phyloP scores from a whole-genome alignment of 306 rosid genomes.

The Comarum palustre region DNA sequence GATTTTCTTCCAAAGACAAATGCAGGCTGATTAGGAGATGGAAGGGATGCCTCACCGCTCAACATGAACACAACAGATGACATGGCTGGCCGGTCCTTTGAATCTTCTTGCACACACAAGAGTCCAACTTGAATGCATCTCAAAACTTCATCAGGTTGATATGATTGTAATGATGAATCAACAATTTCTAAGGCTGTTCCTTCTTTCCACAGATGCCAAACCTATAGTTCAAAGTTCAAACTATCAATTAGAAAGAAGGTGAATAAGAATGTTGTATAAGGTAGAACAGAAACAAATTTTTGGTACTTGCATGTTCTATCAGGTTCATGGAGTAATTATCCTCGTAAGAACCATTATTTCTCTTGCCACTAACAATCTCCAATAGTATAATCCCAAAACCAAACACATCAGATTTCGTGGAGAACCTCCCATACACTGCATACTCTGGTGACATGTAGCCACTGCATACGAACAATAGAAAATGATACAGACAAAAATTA shows the following conservation, averaged over 20 bases:
- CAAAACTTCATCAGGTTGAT: conserved; percentile 28
- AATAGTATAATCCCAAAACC: conserved; percentile 53
- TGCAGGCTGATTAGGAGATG: conserved; percentile 25
- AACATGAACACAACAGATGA: conserved; percentile 53
- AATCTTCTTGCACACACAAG: conserved; percentile 56
- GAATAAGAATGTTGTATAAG: neutral
- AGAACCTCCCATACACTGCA: conserved; percentile 53
- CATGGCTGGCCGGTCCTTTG: conserved; percentile 59
- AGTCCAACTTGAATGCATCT: conserved; percentile 73
- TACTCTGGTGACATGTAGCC: conserved; percentile 70
- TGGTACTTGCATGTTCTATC: conserved; percentile 49
- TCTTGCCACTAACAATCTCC: conserved; percentile 53
- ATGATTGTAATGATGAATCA: conserved; percentile 37
- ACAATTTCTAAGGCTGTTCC: conserved; percentile 38
- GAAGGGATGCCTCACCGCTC: conserved; percentile 22
- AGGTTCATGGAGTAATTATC: conserved; percentile 31
- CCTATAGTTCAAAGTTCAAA: conserved; percentile 23
- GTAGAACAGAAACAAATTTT: neutral
- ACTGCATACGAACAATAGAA: conserved; percentile 16
- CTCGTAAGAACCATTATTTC: conserved; percentile 34
- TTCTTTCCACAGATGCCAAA: conserved; percentile 53
- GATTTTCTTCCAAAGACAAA: neutral
- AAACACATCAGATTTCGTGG: conserved; percentile 41
- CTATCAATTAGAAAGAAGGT: neutral
- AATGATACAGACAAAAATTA: neutral